Evolutionary conservation across 176 grass and related monocot species (phyloP), one percentile per base, ranked within the genome.

Genomic region (Oryza longistaminata): DNA sequence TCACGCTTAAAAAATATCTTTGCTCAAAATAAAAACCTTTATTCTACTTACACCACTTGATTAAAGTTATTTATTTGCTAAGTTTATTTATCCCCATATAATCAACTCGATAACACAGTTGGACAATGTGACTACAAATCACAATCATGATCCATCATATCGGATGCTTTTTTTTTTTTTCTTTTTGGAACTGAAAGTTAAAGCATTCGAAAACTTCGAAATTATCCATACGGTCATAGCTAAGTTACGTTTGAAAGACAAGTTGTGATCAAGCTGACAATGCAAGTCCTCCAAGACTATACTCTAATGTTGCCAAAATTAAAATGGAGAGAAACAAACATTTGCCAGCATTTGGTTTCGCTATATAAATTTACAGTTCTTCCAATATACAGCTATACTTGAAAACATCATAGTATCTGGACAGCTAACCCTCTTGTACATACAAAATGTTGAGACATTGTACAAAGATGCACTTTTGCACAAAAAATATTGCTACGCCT

Each of bases 381-480:
- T 65, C 8, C 60, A 53, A 43, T 86, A 74, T 74, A 68, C 83
- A 78, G 37, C 55, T 78, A 50, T 64, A 49, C 53, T 58, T 72
- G 79, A 62, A 73, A 73, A 90, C 5, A 39, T 27, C 45, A 74
- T 55, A 66, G 3, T 29, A 73, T 71, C 44, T 66, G 53, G 34
- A 73, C 73, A 45, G 82, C 19, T 31, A 82, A 29, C 66, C 50
- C 40, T 42, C 83, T 55, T 73, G 72, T 82, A 71, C 83, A 73
- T 52, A 76, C 40, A 76, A 16, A 74, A 35, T 74, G 69, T 24
- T 11, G 0, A 88, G 10, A 71, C n/a, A 77, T n/a, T 29, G 64
- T 29, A 81, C 64, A 70, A 17, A 1, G 7, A 14, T 76, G 64
- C 49, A 64, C 0, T 64, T 74, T 49, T 40, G 39, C 73, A 77